Evolutionary conservation across 371 early-diverging fungal species (phyloP).

Genomic region (Parasitella parasitica): DNA sequence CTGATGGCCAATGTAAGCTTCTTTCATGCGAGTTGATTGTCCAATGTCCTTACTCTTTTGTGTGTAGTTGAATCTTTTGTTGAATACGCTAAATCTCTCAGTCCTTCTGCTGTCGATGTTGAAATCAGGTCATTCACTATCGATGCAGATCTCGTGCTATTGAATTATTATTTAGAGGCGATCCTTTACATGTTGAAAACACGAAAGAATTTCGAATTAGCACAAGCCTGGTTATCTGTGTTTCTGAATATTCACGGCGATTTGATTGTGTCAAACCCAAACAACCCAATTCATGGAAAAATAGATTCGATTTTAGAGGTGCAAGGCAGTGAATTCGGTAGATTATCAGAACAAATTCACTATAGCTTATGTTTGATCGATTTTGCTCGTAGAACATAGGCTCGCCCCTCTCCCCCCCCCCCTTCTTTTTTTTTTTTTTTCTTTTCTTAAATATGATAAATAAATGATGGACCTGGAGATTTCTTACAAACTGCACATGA

Average conservation of each 20-base stretch:
- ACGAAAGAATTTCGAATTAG: slow-evolving; percentile 83
- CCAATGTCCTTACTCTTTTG: neutral
- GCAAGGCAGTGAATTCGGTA: slow-evolving; percentile 59
- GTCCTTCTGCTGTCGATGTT: slow-evolving; percentile 83
- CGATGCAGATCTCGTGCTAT: slow-evolving; percentile 55
- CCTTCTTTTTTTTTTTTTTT: neutral
- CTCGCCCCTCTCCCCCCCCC: too few species aligned
- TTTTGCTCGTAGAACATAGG: slow-evolving; percentile 63
- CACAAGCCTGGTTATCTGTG: slow-evolving; percentile 77
- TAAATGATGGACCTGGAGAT: neutral
- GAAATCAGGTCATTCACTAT: slow-evolving; percentile 79
- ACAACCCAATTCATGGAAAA: slow-evolving; percentile 46
- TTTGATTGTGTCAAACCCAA: slow-evolving; percentile 64
- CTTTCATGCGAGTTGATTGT: too few species aligned
- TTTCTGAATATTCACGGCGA: slow-evolving; percentile 82
- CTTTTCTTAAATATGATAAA: neutral
- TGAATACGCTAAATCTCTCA: slow-evolving; percentile 66
- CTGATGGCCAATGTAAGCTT: slow-evolving; percentile 50
- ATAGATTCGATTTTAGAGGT: slow-evolving; percentile 45
- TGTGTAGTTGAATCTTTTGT: slow-evolving; percentile 46
- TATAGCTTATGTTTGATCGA: slow-evolving; percentile 83
- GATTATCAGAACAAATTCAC: slow-evolving; percentile 73
- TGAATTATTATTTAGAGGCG: slow-evolving; percentile 65
- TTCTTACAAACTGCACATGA: neutral
- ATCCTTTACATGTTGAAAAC: slow-evolving; percentile 58